phyloP scores from a whole-genome alignment of 2,329 filamentous ascomycete genomes.

The Pseudopyrenochaeta lycopersici region DNA sequence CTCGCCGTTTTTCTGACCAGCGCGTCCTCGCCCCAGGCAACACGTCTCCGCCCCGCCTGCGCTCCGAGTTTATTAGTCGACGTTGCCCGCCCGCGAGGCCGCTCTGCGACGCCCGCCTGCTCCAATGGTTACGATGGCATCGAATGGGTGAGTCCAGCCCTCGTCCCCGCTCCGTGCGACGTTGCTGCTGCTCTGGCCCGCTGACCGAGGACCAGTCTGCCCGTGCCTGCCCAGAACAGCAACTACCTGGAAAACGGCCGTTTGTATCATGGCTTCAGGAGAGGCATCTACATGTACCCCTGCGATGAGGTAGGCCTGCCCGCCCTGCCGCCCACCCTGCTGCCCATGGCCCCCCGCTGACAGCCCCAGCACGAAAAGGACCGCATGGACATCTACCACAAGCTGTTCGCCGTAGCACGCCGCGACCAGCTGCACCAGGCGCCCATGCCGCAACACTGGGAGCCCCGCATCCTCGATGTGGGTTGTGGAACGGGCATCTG shows the following conservation, averaged over 20 bases:
- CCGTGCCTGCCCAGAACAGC: constrained; percentile 51
- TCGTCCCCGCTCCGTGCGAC: constrained; percentile 46
- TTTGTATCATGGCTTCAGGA: constrained; percentile 72
- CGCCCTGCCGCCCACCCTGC: neutral
- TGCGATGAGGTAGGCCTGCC: constrained; percentile 72
- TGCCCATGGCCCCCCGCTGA: constrained; percentile 16
- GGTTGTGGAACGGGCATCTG: constrained; percentile 92
- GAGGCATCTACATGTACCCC: constrained; percentile 77
- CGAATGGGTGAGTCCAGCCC: constrained; percentile 52
- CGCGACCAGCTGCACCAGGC: constrained; percentile 58
- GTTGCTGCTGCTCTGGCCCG: constrained; percentile 9
- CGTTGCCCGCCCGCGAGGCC: constrained; percentile 30
- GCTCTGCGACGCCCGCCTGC: constrained; percentile 30
- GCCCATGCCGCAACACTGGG: constrained; percentile 51
- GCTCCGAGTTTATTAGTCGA: constrained; percentile 24
- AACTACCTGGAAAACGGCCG: constrained; percentile 72
- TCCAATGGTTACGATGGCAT: constrained; percentile 56
- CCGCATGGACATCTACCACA: constrained; percentile 83
- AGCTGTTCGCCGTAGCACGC: constrained; percentile 74
- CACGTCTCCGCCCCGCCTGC: constrained; percentile 12
- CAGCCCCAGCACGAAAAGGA: constrained; percentile 71
- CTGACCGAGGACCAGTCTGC: constrained; percentile 38
- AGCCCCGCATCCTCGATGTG: constrained; percentile 67
- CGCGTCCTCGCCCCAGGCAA: neutral
- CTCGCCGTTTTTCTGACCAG: constrained; percentile 31